These are phyloP conservation scores for Fomitopsis pinicola DNA, from an alignment of 1,284 basidiomycete genomes.

Conservation along the genomic window DNA sequence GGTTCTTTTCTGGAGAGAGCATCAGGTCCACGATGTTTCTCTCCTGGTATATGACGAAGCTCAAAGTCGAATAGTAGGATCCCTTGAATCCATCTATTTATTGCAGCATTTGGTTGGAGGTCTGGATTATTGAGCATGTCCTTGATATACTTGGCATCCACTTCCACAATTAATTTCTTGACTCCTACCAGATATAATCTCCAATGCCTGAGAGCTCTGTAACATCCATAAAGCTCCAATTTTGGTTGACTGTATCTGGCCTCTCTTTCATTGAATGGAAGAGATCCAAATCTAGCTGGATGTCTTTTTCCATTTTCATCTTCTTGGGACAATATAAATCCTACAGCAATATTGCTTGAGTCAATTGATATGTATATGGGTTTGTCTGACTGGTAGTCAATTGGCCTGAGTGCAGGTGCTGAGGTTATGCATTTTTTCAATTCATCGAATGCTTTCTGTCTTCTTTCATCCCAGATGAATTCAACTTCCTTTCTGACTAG, in stretches of 20 bases:
- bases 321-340: slow-evolving; percentile 28
- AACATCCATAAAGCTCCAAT: slow-evolving; percentile 30
- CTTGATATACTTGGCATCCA: slow-evolving; percentile 22
- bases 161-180: slow-evolving; percentile 29
- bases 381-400: slow-evolving; percentile 27
- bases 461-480: slow-evolving; percentile 24
- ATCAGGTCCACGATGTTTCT: slow-evolving; percentile 14
- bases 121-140: slow-evolving; percentile 24
- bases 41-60: slow-evolving; percentile 23
- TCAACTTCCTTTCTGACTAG: slow-evolving; percentile 18
- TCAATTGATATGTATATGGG: slow-evolving; percentile 35
- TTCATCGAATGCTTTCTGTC: slow-evolving; percentile 21
- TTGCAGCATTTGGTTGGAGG: slow-evolving; percentile 27
- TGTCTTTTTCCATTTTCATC: slow-evolving; percentile 16
- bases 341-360: slow-evolving; percentile 27
- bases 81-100: slow-evolving; percentile 35
- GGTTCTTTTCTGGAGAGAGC: slow-evolving; percentile 2
- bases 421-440: slow-evolving; percentile 24
- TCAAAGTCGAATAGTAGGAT: slow-evolving; percentile 33
- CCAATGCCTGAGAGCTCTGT: slow-evolving; percentile 26
- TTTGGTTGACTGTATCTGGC: slow-evolving; percentile 24
- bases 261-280: slow-evolving; percentile 28
- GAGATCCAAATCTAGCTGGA: slow-evolving; percentile 14
- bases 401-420: slow-evolving; percentile 18
- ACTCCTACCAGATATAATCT: slow-evolving; percentile 31